Conservation (phyloP, 2,329 filamentous ascomycete genomes). For the Penicillium sp. region DNA sequence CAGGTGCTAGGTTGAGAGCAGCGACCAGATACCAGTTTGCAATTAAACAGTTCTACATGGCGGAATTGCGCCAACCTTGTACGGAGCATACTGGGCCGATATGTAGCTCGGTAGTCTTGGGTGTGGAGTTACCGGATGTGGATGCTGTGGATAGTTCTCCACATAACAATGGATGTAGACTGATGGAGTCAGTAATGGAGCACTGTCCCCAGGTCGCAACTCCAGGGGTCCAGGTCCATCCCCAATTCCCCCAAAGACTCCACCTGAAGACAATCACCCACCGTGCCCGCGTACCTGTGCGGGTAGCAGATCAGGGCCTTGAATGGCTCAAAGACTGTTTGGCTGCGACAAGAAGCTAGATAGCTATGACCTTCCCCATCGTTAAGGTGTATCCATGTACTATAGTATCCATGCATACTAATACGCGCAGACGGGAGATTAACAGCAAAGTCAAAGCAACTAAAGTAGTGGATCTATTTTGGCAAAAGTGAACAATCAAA, state of each 20-base stretch:
- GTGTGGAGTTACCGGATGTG: constrained; percentile 5
- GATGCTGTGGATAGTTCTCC: neutral
- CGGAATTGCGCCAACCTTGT: neutral
- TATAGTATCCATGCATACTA: neutral
- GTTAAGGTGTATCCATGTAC: neutral
- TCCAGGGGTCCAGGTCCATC: neutral
- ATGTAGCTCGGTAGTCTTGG: constrained; percentile 2
- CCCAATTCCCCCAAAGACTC: neutral
- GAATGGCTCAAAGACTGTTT: constrained; percentile 2
- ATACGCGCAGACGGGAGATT: constrained; percentile 3
- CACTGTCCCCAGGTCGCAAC: neutral
- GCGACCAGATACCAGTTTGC: neutral
- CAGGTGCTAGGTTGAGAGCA: neutral
- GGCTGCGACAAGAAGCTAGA: neutral
- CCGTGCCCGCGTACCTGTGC: constrained; percentile 9
- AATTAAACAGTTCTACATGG: neutral
- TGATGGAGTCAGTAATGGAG: neutral
- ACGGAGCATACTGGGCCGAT: neutral
- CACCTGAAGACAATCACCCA: neutral
- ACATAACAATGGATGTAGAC: neutral
- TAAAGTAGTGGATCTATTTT: neutral
- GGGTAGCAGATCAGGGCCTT: constrained; percentile 16
- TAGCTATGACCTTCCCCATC: neutral
- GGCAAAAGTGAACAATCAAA: neutral
- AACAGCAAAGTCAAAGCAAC: neutral